Base-by-base conservation (phyloP, 768 basidiomycete genomes). In the Leccinum barrowsii region DNA sequence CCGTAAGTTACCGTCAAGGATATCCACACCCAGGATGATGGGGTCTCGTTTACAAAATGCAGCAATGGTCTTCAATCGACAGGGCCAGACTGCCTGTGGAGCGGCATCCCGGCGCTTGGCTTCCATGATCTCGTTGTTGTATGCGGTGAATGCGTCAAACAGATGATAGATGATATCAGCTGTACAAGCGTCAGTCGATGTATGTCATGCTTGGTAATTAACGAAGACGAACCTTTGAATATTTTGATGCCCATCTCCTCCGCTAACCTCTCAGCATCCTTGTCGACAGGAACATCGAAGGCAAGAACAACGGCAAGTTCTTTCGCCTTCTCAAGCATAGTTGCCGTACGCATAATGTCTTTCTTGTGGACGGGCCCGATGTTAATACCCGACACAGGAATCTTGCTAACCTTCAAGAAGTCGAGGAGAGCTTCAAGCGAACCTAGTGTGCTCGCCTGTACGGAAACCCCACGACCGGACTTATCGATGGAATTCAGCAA, bases 121-220 rank as follows among this genome's bases (percentile, higher is more conserved):
- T 73, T 97, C 96, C 58, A 81, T 80, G 55, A 98, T 94, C 75
- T 93, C 91, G 59, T 82, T 82, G 70, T 96, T 96, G 75, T 98
- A 98, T 1, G 87, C 90, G 46, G 86, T 97, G 78, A 98, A 98
- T 15, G 93, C 85, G 69, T 98, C 95, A 70, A 98, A 98, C 48
- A 99, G 77, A 72, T 98, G 96, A 74, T 99, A 99, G 65, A 99
- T 98, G 71, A 98, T 98, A 73, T 97, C 94, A 61, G 96, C 96
- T 98, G 71, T 26, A 61, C 2, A 7, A 10, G 7, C 7, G 40
- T 58, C 13, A 63, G 61, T 32, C n/a, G 24, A 30, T 30, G 3
- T 15, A 30, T n/a, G 28, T 44, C 8, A 50, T 53, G 26, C 2
- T 28, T n/a, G 17, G 32, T 21, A 21, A 12, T 11, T 21, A 12